Percentiles rank a stretch among this genome's conserved stretches.
Conservation (phyloP, 2,329 filamentous ascomycete genomes). For the Colletotrichum gloeosporioides region DNA sequence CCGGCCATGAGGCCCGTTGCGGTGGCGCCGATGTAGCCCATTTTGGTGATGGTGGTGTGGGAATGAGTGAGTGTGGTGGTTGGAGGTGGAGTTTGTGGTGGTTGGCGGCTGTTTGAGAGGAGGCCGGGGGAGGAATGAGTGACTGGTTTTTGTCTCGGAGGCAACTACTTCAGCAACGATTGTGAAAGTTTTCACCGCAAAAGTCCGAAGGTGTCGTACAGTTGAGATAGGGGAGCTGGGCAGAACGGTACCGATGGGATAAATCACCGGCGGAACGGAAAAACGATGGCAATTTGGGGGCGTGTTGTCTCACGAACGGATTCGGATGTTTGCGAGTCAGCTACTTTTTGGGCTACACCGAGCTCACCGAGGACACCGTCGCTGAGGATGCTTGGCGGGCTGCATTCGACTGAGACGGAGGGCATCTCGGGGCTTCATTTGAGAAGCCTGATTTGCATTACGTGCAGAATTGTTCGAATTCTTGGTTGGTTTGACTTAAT, state of each 20-base stretch:
- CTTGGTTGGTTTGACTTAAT: not conserved
- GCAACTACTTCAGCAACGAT: not conserved
- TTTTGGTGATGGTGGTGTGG: not conserved
- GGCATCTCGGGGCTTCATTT: not conserved
- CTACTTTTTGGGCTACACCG: not conserved
- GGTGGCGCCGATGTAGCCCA: slow-evolving; percentile 37
- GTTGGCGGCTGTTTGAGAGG: not conserved
- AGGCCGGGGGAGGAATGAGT: not conserved
- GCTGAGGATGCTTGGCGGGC: not conserved
- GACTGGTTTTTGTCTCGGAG: not conserved
- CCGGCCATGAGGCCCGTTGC: slow-evolving; percentile 43
- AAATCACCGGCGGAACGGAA: slow-evolving; percentile 14
- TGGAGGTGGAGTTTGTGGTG: not conserved
- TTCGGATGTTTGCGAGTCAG: slow-evolving; percentile 13
- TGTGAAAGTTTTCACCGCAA: not conserved
- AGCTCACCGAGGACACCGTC: not conserved
- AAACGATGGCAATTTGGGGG: not conserved
- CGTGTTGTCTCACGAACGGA: not conserved
- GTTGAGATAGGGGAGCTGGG: not conserved
- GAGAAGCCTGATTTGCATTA: not conserved
- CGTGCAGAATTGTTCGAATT: no score
- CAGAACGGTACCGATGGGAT: not conserved
- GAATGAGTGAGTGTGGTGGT: not conserved
- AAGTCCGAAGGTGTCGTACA: not conserved
- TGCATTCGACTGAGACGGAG: not conserved